Evolutionary conservation across 164 flowering plant species (phyloP).

Genomic region (Litsea cubeba): DNA sequence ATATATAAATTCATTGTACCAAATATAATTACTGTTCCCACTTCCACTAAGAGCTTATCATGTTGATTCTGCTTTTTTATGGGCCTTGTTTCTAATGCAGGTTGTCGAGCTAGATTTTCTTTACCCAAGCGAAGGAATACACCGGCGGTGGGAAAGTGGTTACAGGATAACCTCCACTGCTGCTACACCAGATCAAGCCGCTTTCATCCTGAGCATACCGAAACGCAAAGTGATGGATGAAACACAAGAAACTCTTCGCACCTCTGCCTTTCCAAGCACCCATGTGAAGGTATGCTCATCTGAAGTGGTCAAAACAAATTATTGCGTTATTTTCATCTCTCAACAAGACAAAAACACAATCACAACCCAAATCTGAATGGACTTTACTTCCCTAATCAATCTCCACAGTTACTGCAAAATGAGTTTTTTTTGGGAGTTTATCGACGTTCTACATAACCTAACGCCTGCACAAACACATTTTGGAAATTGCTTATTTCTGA

Average conservation of each 20-base stretch:
- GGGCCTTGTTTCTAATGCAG: constrained; percentile 22
- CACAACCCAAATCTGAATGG: not conserved
- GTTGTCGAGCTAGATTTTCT: constrained; percentile 89
- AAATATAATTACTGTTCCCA: not conserved
- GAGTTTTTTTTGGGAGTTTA: too few species aligned
- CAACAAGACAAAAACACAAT: too few species aligned
- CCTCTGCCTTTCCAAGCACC: constrained; percentile 48
- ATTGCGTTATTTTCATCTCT: too few species aligned
- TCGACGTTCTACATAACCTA: too few species aligned
- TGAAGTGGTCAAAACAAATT: not conserved
- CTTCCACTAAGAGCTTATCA: not conserved
- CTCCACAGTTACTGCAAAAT: too few species aligned
- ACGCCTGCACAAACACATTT: too few species aligned
- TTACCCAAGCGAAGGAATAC: constrained; percentile 88
- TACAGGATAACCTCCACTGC: constrained; percentile 80
- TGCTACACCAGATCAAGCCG: constrained; percentile 75
- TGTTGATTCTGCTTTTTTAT: not conserved
- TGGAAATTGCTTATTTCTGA: too few species aligned
- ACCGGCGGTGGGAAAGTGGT: constrained; percentile 76
- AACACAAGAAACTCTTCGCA: constrained; percentile 59
- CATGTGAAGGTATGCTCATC: constrained; percentile 46
- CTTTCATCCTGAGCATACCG: constrained; percentile 52
- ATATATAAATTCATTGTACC: not conserved
- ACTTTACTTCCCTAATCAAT: not conserved
- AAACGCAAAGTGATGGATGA: constrained; percentile 40